These are phyloP conservation scores for Candida cerambycidarum DNA, from an alignment of 805 yeast species.

Conservation along the genomic window DNA sequence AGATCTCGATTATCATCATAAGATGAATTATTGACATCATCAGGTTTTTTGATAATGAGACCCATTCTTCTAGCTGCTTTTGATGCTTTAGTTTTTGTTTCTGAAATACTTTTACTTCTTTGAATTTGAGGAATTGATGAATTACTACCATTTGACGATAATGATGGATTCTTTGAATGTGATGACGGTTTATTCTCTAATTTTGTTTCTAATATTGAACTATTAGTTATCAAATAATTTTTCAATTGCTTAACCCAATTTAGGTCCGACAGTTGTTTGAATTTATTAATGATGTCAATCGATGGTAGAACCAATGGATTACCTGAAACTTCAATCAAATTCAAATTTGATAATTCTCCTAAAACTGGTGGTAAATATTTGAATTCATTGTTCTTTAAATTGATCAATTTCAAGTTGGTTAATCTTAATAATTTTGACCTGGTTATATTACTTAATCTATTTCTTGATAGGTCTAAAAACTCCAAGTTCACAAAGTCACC, in stretches of 20 bases:
- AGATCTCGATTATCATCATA: conserved; percentile 8
- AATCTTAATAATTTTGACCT: conserved; percentile 37
- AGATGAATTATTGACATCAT: conserved; percentile 15
- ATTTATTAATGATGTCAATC: conserved; percentile 28
- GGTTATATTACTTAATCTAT: conserved; percentile 52
- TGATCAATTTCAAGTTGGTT: conserved; percentile 53
- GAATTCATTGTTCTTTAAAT: conserved; percentile 59
- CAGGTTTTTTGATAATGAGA: conserved; percentile 52
- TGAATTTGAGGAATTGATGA: conserved; percentile 19
- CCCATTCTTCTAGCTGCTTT: conserved; percentile 78
- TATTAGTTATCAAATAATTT: conserved; percentile 37
- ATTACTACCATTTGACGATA: conserved; percentile 9
- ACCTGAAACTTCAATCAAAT: conserved; percentile 58
- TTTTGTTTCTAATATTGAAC: conserved; percentile 28
- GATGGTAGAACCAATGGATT: conserved; percentile 61
- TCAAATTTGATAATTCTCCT: conserved; percentile 50
- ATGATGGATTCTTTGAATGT: conserved; percentile 10
- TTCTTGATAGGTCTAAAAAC: conserved; percentile 64
- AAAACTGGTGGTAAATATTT: conserved; percentile 54
- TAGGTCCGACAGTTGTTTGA: conserved; percentile 33
- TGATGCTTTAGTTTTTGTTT: conserved; percentile 50
- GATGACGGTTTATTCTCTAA: conserved; percentile 17
- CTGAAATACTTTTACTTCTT: conserved; percentile 32
- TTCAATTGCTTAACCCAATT: conserved; percentile 49
- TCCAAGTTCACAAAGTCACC: conserved; percentile 47